phyloP scores from a whole-genome alignment of 495 filamentous ascomycete species.

The Neurospora terricola region DNA sequence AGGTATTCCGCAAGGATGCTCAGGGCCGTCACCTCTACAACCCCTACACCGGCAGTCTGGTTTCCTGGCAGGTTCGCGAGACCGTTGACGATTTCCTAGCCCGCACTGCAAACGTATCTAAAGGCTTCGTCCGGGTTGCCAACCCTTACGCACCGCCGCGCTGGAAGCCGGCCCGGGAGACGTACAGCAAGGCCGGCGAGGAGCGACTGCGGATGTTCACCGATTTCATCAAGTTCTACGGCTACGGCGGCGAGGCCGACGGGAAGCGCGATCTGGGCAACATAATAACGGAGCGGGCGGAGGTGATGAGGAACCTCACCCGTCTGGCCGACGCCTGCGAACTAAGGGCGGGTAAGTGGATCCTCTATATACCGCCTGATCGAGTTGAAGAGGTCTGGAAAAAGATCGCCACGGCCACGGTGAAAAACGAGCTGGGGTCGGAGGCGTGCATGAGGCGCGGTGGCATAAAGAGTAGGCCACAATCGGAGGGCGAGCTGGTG shows the following conservation, averaged over 20 bases:
- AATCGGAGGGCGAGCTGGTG: slow-evolving; percentile 33
- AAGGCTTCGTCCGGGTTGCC: slow-evolving; percentile 43
- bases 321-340: slow-evolving; percentile 35
- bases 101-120: slow-evolving; percentile 20
- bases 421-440: slow-evolving; percentile 53
- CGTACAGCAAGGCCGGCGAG: slow-evolving; percentile 23
- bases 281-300: slow-evolving; percentile 38
- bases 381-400: slow-evolving; percentile 56
- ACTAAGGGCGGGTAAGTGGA: slow-evolving; percentile 46
- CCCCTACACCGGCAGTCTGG: slow-evolving; percentile 28
- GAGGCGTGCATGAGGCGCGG: slow-evolving; percentile 57
- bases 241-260: neutral
- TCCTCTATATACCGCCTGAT: slow-evolving; percentile 55
- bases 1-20: neutral
- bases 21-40: slow-evolving; percentile 25
- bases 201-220: slow-evolving; percentile 26
- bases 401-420: slow-evolving; percentile 50
- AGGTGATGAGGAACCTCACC: slow-evolving; percentile 44
- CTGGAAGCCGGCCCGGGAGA: slow-evolving; percentile 10
- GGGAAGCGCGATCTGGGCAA: slow-evolving; percentile 21
- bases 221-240: slow-evolving; percentile 17
- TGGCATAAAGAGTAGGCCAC: slow-evolving; percentile 27
- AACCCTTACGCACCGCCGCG: slow-evolving; percentile 38
- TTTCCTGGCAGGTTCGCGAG: slow-evolving; percentile 47
- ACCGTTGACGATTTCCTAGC: slow-evolving; percentile 49